These are phyloP conservation scores for Tylopilus subfusipes DNA, from an alignment of 768 basidiomycete species.

Conservation along the genomic window DNA sequence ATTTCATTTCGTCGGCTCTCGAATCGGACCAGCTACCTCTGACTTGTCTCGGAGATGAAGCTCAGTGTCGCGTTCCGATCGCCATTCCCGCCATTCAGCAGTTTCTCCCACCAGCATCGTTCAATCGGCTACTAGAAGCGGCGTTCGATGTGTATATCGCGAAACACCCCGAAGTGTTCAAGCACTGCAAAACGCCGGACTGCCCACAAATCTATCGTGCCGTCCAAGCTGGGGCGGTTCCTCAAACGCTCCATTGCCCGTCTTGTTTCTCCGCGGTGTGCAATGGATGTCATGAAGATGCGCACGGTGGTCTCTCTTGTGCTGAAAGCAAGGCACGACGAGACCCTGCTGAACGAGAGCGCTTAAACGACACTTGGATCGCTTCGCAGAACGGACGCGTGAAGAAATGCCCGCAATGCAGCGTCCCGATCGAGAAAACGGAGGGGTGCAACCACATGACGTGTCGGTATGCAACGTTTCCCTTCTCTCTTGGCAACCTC, in stretches of 20 bases:
- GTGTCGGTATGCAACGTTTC: constrained; percentile 37
- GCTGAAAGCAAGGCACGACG: constrained; percentile 35
- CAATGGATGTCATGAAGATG: constrained; percentile 53
- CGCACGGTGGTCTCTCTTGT: constrained; percentile 63
- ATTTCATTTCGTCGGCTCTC: constrained; percentile 54
- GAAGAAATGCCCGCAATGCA: constrained; percentile 70
- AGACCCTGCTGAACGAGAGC: constrained; percentile 43
- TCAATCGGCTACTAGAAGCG: constrained; percentile 52
- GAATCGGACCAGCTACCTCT: constrained; percentile 62
- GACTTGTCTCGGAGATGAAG: constrained; percentile 63
- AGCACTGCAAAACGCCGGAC: constrained; percentile 76
- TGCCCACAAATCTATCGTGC: constrained; percentile 70
- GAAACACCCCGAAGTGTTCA: constrained; percentile 54
- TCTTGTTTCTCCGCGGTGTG: constrained; percentile 67
- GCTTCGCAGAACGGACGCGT: constrained; percentile 49
- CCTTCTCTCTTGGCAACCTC: not conserved
- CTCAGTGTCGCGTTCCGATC: constrained; percentile 51
- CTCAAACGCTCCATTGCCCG: constrained; percentile 53
- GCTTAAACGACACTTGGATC: constrained; percentile 60
- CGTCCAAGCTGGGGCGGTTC: constrained; percentile 37
- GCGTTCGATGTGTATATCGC: constrained; percentile 58
- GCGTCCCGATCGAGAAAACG: constrained; percentile 60
- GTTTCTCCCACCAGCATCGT: constrained; percentile 48
- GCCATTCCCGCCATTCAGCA: constrained; percentile 49
- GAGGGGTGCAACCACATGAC: constrained; percentile 82